Base-by-base conservation (phyloP, 2,329 filamentous ascomycete genomes). In the Paradendryphiella salina region DNA sequence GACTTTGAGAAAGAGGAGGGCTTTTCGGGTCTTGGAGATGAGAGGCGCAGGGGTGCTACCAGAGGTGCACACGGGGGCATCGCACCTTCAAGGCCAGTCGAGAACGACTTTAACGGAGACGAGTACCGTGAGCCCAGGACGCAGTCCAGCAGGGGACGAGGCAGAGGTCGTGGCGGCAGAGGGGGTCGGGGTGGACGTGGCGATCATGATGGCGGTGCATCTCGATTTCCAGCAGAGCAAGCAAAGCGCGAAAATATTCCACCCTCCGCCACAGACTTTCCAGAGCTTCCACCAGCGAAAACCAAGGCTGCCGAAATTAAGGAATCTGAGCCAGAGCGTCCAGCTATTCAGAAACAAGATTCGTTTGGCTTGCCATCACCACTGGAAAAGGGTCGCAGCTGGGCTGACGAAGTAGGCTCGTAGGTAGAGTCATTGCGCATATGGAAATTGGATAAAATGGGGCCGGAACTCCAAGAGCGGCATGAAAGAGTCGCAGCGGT, bases 1-100 rank as follows among this genome's bases (percentile, higher is more conserved):
- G 84, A 86, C 66, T 75, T 78, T 4, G 79, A 83, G 57, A 86
- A 86, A 69, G 81, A 85, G 54, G 80, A 83, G 33, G 78, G 82
- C 37, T 83, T 75, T 67, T 60, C 61, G 3, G 65, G 78, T 59
- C 75, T 62, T 50, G 73, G 55, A 56, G 76, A 62, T 61, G 76
- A 59, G 67, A 69, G 64, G 44, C 70, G 75, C 8, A 72, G 77
- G 15, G 74, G 76, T 18, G 78, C 76, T 52, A 68, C 77, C 21
- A 71, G 81, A 26, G 81, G 80, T 8, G 79, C 79, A 56, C 74
- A 82, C 57, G 81, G 81, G 7, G 80, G 77, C 20, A 73, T 82
- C 7, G 73, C 73, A 3, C 55, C 57, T 4, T 54, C 63, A 5
- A 32, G 75, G 67, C 55, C 47, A 5, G 68, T 71, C 28, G 59